Conservation (phyloP, 371 early-diverging fungal species). For the Nematocida ironsii region DNA sequence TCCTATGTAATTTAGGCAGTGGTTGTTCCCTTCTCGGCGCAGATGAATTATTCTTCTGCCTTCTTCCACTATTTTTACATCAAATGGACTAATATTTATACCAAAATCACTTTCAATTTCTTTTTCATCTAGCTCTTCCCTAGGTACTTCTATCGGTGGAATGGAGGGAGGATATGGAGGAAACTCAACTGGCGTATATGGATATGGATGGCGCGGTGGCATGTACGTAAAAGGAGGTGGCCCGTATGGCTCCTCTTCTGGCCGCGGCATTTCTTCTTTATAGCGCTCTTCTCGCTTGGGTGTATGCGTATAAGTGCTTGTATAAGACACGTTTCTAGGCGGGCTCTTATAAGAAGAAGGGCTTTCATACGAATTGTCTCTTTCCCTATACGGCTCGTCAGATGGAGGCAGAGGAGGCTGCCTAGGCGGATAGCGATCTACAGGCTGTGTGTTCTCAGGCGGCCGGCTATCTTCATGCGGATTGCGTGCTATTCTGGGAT, state of each 20-base stretch:
- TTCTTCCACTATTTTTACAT: constrained; percentile 41
- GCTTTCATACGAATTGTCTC: not conserved
- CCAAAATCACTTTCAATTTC: constrained; percentile 13
- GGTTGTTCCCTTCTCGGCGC: constrained; percentile 2
- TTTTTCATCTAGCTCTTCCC: not conserved
- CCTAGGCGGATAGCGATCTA: not conserved
- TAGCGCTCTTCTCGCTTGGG: not conserved
- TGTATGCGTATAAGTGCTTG: too few relatives aligned
- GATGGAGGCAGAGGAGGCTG: not conserved
- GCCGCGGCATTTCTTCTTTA: not conserved
- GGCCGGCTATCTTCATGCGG: not conserved
- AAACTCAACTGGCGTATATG: not conserved
- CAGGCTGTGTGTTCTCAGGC: not conserved
- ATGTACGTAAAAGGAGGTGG: not conserved
- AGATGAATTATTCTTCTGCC: constrained; percentile 28
- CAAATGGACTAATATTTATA: constrained; percentile 27
- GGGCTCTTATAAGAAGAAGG: not conserved
- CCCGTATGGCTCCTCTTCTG: not conserved
- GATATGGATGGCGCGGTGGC: not conserved
- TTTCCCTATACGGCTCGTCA: not conserved
- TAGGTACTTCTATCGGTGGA: not conserved
- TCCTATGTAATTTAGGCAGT: constrained; percentile 38
- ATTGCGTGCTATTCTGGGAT: not conserved
- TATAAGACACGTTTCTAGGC: not conserved
- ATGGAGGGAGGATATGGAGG: not conserved